Evolutionary conservation across 441 rosid species (phyloP).

Genomic region (Rhodomyrtus psidioides): DNA sequence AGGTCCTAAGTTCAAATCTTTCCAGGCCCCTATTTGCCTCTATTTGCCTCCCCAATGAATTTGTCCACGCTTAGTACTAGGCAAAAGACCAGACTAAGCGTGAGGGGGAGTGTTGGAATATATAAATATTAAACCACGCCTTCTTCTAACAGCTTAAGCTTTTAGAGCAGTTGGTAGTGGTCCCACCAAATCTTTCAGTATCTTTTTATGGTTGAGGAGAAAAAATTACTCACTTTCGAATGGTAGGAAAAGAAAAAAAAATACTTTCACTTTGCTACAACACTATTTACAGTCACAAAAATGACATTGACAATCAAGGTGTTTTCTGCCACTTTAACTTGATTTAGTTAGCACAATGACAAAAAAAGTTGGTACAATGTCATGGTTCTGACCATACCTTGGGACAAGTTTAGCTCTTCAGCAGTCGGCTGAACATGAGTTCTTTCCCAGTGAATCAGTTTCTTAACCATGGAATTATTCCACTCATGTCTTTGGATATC

Average conservation of each 20-base stretch:
- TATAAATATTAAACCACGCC: no score
- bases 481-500: conserved; percentile 56
- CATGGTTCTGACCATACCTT: background rate
- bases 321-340: background rate
- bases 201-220: background rate
- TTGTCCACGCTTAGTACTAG: no score
- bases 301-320: background rate
- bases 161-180: no score
- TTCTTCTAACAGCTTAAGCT: no score
- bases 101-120: no score
- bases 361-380: conserved; percentile 3
- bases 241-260: background rate
- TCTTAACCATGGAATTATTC: conserved; percentile 35
- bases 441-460: conserved; percentile 75
- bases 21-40: no score
- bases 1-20: no score
- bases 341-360: conserved; percentile 9
- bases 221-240: background rate
- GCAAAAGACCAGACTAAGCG: no score
- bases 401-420: conserved; percentile 18
- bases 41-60: no score
- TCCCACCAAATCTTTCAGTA: no score
- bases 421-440: conserved; percentile 42
- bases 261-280: background rate
- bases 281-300: background rate